A percentile compares a stretch with the other conserved stretches of the same genome.
These are phyloP conservation scores for Clitopilus passeckerianus DNA, from an alignment of 768 basidiomycete species.

Conservation along the genomic window DNA sequence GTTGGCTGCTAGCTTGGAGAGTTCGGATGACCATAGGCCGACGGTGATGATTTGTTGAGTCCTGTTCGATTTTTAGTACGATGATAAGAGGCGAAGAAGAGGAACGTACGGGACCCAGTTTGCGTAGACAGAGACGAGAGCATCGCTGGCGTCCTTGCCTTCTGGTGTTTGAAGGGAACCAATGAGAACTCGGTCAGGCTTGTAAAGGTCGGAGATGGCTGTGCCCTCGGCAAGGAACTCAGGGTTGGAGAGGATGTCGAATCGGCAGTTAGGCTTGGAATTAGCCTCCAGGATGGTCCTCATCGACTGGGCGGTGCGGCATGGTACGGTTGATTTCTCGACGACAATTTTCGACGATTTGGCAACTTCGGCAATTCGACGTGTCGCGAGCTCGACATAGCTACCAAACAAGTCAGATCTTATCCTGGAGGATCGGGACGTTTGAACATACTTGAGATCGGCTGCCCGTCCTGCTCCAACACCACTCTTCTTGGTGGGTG, in stretches of 20 bases:
- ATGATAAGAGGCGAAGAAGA: background rate
- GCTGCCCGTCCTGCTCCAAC: constrained; percentile 98
- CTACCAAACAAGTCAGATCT: constrained; percentile 33
- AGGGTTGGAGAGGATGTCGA: constrained; percentile 99
- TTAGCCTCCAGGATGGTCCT: constrained; percentile 98
- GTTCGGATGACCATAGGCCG: constrained; percentile 97
- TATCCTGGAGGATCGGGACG: constrained; percentile 3
- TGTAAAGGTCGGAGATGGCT: constrained; percentile 84
- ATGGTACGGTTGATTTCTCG: constrained; percentile 98
- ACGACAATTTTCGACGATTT: constrained; percentile 95
- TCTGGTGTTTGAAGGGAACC: constrained; percentile 90
- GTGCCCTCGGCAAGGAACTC: constrained; percentile 99
- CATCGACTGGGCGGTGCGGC: constrained; percentile 98
- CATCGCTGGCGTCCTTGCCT: constrained; percentile 74
- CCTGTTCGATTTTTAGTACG: constrained; percentile 1
- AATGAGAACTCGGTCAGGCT: constrained; percentile 94
- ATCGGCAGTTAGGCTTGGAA: constrained; percentile 84
- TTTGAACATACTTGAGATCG: constrained; percentile 77
- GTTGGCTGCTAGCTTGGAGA: constrained; percentile 97
- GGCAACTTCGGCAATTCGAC: constrained; percentile 91
- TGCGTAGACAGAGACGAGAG: constrained; percentile 79
- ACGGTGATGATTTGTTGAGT: constrained; percentile 78
- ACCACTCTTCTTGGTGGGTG: constrained; percentile 97
- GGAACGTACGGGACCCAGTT: constrained; percentile 91
- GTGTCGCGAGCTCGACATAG: constrained; percentile 96